Percentiles rank a stretch among this genome's conserved stretches.
phyloP scores from a whole-genome alignment of 495 filamentous ascomycete genomes.

The Trichoderma orchidacearum region DNA sequence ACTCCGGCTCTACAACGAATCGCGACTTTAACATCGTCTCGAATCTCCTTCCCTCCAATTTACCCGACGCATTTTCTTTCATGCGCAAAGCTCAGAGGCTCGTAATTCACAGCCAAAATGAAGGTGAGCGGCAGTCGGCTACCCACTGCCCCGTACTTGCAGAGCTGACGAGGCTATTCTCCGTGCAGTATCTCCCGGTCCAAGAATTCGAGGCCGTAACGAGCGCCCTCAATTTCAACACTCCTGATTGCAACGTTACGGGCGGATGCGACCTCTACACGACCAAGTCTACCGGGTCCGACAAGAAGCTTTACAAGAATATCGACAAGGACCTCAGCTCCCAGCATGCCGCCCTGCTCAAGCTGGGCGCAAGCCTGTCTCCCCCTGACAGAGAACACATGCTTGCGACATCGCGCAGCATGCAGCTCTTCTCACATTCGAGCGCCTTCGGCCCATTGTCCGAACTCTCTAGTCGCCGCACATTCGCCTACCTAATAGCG shows the following conservation, averaged over 20 bases:
- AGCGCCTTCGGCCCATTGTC: constrained; percentile 85
- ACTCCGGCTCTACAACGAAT: too few relatives aligned
- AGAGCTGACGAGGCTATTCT: constrained; percentile 4
- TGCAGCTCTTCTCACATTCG: constrained; percentile 45
- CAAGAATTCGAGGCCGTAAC: constrained; percentile 79
- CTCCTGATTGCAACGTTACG: constrained; percentile 73
- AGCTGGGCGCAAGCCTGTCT: constrained; percentile 67
- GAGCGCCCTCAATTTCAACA: constrained; percentile 85
- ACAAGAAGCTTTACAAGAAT: constrained; percentile 92
- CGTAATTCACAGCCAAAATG: constrained; percentile 1
- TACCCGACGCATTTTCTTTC: too few relatives aligned
- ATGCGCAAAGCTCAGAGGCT: not conserved
- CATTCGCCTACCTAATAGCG: constrained; percentile 90
- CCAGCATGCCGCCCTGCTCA: constrained; percentile 76
- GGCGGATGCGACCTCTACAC: constrained; percentile 94
- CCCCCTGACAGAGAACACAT: constrained; percentile 51
- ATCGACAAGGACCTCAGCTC: constrained; percentile 81
- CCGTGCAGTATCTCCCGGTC: constrained; percentile 70
- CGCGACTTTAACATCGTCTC: too few relatives aligned
- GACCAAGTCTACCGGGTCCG: constrained; percentile 83
- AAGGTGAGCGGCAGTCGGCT: constrained; percentile 2
- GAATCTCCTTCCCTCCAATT: too few relatives aligned
- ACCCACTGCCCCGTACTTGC: not conserved
- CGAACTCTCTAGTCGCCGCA: constrained; percentile 74
- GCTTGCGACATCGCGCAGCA: constrained; percentile 46